Evolutionary conservation across 2,329 filamentous ascomycete genomes (phyloP), one percentile per base, ranked within the genome.

Genomic region (Microdochium trichocladiopsis): DNA sequence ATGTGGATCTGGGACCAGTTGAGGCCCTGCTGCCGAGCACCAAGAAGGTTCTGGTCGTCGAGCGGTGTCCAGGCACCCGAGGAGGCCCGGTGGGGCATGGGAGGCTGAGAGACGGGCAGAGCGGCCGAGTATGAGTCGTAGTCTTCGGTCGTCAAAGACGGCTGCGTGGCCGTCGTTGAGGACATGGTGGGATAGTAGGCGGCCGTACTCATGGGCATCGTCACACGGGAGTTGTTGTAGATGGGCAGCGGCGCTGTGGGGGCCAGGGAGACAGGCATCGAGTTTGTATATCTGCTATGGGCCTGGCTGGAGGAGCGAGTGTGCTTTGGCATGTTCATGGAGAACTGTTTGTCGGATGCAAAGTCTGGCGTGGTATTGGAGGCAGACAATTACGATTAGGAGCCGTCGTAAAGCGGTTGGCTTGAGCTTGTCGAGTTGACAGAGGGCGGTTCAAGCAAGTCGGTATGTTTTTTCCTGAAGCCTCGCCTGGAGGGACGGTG

Each of bases 1-100:
- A 77, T 76, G 61, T 90, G 85, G 64, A 95, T 94, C 61, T 89
- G 86, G 51, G 82, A 80, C 90, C 90, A 95, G 69, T 92, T 93
- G 66, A 91, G 78, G 23, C 88, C 87, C 61, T 85, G 82, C 48
- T 86, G 81, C 51, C 90, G 82, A 16, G 89, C 88, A 45, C 75
- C 72, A 56, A 93, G 75, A 45, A 95, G 79, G 36, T 82, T 82
- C 60, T 87, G 79, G 67, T 95, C 90, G 59, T 94, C 89, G 48
- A 82, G 76, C 1, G 79, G 73, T 28, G 80, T 86, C 90, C 90
- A 95, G 1, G 84, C 83, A 9, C 80, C 81, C 1, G 81, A 83
- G 31, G 81, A 82, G 23, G 81, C 72, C 48, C 82, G 78, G 57
- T 78, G 71, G 33, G 73, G 73, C 53, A 68, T 56, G 57, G 63